Percentiles rank a stretch among this genome's conserved stretches.
These are phyloP conservation scores for Hygrophorus pudorinus DNA, from an alignment of 768 basidiomycete genomes.

Conservation along the genomic window DNA sequence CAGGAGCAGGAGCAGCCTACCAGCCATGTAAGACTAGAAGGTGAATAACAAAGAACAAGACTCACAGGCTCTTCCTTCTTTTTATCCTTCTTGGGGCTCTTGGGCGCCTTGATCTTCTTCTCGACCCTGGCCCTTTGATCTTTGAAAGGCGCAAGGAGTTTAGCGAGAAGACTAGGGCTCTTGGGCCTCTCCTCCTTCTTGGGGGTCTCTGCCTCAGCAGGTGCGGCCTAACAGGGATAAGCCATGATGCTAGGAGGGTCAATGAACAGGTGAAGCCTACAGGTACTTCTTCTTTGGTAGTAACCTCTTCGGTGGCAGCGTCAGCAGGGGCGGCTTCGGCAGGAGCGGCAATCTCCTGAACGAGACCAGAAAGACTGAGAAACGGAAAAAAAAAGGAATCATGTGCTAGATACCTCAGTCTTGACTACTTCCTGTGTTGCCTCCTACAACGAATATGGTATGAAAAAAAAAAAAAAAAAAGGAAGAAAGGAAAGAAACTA, in stretches of 20 bases:
- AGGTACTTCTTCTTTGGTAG: constrained; percentile 34
- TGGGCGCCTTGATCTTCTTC: constrained; percentile 57
- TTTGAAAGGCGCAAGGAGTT: constrained; percentile 76
- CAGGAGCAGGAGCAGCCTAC: constrained; percentile 30
- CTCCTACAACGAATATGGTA: constrained; percentile 19
- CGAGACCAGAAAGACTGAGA: constrained; percentile 6
- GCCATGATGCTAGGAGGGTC: background rate
- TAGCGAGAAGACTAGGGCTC: constrained; percentile 69
- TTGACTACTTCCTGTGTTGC: constrained; percentile 29
- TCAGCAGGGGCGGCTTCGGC: constrained; percentile 25
- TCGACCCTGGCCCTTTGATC: constrained; percentile 49
- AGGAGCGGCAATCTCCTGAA: constrained; percentile 26
- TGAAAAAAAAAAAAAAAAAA: background rate
- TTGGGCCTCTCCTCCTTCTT: constrained; percentile 78
- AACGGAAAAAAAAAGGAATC: background rate
- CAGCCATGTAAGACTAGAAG: background rate
- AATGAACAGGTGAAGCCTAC: constrained; percentile 14
- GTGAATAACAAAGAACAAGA: background rate
- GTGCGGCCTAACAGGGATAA: constrained; percentile 20
- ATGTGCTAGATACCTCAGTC: constrained; percentile 23
- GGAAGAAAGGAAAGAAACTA: constrained; percentile 7
- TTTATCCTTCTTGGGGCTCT: constrained; percentile 76
- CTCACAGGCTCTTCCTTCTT: constrained; percentile 59
- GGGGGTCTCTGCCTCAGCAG: constrained; percentile 35
- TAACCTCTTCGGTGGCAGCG: constrained; percentile 24